Evolutionary conservation across 352 stramenopile genomes (phyloP).

Genomic region (Thalassiosira delicatula): DNA sequence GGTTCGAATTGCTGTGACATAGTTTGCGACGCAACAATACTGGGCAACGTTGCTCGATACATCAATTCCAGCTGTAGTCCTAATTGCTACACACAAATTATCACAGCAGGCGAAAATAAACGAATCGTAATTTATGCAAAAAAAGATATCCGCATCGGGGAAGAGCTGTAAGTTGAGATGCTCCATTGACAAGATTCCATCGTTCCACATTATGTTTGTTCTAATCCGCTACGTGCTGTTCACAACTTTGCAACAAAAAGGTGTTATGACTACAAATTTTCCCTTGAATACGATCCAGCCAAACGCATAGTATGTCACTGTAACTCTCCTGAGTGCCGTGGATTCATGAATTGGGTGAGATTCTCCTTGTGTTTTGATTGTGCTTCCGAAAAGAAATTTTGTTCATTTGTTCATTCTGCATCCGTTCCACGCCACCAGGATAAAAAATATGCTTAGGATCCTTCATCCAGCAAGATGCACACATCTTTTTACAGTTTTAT

Average conservation of each 20-base stretch:
- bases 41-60: constrained; percentile 91
- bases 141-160: constrained; percentile 87
- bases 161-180: constrained; percentile 93
- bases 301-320: constrained; percentile 83
- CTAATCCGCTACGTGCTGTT: too few species aligned
- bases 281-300: constrained; percentile 73
- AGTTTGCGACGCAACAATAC: constrained; percentile 84
- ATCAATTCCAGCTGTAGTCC: constrained; percentile 95
- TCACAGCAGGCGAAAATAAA: constrained; percentile 90
- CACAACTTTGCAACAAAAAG: too few species aligned
- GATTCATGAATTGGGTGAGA: constrained; percentile 85
- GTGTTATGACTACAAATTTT: constrained; percentile 97
- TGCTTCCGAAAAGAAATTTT: constrained; percentile 1
- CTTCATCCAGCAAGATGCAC: background rate
- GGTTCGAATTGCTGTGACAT: too few species aligned
- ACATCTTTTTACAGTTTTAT: constrained; percentile 3
- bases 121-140: constrained; percentile 95
- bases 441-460: constrained; percentile 39
- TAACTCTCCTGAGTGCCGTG: constrained; percentile 71
- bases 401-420: background rate
- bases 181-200: too few species aligned
- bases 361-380: constrained; percentile 9
- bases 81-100: constrained; percentile 94
- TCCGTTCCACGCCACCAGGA: constrained; percentile 21
- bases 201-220: too few species aligned